These are phyloP conservation scores for Aspergillus carbonarius DNA, from an alignment of 2,329 filamentous ascomycete genomes.

Conservation along the genomic window DNA sequence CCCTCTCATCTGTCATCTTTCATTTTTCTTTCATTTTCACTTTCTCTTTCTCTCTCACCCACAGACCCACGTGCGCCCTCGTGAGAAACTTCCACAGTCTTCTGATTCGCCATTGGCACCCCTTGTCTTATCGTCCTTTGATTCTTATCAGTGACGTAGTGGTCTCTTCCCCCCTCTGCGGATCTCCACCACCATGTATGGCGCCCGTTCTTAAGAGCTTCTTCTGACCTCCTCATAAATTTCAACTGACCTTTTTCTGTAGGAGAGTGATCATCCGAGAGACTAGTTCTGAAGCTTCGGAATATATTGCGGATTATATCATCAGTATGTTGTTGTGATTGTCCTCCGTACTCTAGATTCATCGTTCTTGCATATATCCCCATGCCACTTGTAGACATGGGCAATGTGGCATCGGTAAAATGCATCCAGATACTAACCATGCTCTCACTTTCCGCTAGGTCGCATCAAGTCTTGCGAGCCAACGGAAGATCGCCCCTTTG, in stretches of 20 bases:
- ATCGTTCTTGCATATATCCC: neutral
- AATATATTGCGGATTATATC: slow-evolving; percentile 79
- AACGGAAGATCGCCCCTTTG: slow-evolving; percentile 70
- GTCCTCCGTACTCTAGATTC: neutral
- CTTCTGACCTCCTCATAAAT: slow-evolving; percentile 1
- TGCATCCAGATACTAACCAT: neutral
- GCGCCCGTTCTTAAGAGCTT: neutral
- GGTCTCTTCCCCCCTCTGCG: neutral
- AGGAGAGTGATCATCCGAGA: slow-evolving; percentile 86
- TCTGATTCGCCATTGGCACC: neutral
- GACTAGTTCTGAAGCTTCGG: slow-evolving; percentile 65
- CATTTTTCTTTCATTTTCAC: neutral
- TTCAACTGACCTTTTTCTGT: slow-evolving; percentile 13
- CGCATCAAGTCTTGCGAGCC: slow-evolving; percentile 77
- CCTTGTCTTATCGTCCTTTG: neutral
- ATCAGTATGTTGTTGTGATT: slow-evolving; percentile 53
- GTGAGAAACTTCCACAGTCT: no score
- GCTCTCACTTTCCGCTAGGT: slow-evolving; percentile 46
- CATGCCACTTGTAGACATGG: neutral
- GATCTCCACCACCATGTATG: slow-evolving; percentile 25
- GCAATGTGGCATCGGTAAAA: neutral
- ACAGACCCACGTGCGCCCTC: neutral
- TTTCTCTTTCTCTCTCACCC: slow-evolving; percentile 1
- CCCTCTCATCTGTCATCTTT: neutral
- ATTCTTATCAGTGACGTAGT: slow-evolving; percentile 29